These are phyloP conservation scores for Glomus cerebriforme DNA, from an alignment of 192 early-diverging fungal genomes.

Conservation along the genomic window DNA sequence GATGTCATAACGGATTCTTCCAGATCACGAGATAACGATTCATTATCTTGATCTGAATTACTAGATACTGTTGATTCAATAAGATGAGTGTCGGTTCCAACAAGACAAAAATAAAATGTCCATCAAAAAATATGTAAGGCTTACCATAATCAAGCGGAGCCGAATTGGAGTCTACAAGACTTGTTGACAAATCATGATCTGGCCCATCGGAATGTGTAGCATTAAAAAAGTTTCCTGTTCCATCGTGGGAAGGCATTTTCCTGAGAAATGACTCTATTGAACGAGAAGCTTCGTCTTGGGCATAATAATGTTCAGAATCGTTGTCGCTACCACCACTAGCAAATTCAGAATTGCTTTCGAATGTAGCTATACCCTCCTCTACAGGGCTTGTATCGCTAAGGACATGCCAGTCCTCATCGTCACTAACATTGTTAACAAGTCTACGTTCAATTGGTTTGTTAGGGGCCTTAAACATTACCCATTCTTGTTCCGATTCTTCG, in stretches of 20 bases:
- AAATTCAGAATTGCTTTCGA: conserved; percentile 3
- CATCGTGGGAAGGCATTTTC: conserved; percentile 15
- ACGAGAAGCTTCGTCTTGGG: not conserved
- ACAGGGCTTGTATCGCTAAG: conserved; percentile 6
- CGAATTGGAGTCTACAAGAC: not conserved
- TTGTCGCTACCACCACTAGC: not conserved
- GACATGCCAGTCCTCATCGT: conserved; percentile 21
- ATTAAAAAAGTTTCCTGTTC: conserved; percentile 17
- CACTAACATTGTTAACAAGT: not conserved
- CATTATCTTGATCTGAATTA: not conserved
- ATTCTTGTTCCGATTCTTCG: not conserved
- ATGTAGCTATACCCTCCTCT: not conserved
- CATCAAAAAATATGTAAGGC: not conserved
- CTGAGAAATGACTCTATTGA: not conserved
- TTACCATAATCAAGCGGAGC: not conserved
- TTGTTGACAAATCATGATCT: no score
- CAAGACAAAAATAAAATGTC: not conserved
- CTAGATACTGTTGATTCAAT: not conserved
- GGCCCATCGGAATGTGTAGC: not conserved
- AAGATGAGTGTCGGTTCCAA: no score
- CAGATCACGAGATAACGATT: not conserved
- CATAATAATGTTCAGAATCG: not conserved
- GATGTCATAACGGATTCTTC: no score
- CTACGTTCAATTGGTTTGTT: not conserved
- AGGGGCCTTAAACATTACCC: not conserved